These are phyloP conservation scores for Astragalus glycyphyllos DNA, from an alignment of 306 rosid genomes.

Conservation along the genomic window DNA sequence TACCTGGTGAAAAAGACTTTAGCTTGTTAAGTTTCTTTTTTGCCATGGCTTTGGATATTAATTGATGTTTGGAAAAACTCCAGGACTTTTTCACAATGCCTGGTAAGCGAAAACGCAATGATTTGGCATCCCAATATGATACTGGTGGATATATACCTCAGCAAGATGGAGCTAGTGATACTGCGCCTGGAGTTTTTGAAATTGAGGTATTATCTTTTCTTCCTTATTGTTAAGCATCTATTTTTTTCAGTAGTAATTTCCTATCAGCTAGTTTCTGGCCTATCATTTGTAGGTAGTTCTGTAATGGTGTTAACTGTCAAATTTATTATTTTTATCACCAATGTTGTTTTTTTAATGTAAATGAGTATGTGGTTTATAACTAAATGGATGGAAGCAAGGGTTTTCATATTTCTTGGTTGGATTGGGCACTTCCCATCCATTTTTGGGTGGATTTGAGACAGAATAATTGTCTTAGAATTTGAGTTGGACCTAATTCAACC, in stretches of 20 bases:
- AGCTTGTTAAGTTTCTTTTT: constrained; percentile 7
- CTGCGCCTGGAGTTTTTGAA: constrained; percentile 61
- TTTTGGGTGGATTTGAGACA: constrained; percentile 20
- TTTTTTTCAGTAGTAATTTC: background rate
- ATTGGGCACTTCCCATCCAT: constrained; percentile 2
- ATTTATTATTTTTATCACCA: background rate
- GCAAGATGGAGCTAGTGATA: constrained; percentile 99
- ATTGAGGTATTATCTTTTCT: constrained; percentile 66
- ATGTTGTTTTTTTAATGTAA: constrained; percentile 12
- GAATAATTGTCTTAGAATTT: no score
- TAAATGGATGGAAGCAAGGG: constrained; percentile 11
- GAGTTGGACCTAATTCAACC: no score
- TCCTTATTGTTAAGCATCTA: constrained; percentile 3
- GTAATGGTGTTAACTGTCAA: background rate
- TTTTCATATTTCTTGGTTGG: constrained; percentile 3
- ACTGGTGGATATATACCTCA: constrained; percentile 88
- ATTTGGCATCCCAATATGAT: constrained; percentile 73
- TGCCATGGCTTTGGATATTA: constrained; percentile 35
- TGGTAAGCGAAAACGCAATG: constrained; percentile 97
- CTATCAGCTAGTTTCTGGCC: background rate
- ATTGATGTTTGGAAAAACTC: constrained; percentile 41
- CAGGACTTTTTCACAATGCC: constrained; percentile 82
- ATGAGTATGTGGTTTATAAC: constrained; percentile 4
- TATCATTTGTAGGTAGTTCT: constrained; percentile 30
- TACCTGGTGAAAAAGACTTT: background rate